Evolutionary conservation across 1,284 basidiomycete genomes (phyloP).

Genomic region (Ustilago curta): DNA sequence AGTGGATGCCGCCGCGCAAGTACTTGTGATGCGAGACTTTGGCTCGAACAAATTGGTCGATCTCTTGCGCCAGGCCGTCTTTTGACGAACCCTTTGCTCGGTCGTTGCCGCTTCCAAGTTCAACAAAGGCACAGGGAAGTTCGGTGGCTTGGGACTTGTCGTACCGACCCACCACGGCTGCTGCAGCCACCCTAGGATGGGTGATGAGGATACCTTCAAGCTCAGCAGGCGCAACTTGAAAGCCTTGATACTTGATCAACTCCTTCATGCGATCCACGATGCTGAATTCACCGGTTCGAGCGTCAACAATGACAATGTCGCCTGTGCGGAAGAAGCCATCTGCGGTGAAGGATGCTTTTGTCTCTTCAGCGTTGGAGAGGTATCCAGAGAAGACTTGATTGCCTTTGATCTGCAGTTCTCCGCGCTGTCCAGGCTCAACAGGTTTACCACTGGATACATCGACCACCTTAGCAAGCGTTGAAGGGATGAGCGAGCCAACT

Average conservation of each 20-base stretch:
- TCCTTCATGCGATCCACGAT: slow-evolving; percentile 66
- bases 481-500: slow-evolving; percentile 41
- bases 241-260: slow-evolving; percentile 67
- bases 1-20: slow-evolving; percentile 44
- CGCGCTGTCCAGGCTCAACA: slow-evolving; percentile 34
- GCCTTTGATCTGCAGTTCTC: slow-evolving; percentile 50
- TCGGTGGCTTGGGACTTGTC: slow-evolving; percentile 50
- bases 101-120: slow-evolving; percentile 5
- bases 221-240: slow-evolving; percentile 64
- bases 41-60: slow-evolving; percentile 34
- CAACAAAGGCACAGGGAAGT: slow-evolving; percentile 39
- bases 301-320: slow-evolving; percentile 54
- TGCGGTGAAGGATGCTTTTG: slow-evolving; percentile 77
- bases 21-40: slow-evolving; percentile 46
- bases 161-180: slow-evolving; percentile 60
- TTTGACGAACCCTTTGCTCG: neutral
- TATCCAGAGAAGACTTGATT: slow-evolving; percentile 50
- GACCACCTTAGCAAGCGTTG: slow-evolving; percentile 34
- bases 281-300: slow-evolving; percentile 41
- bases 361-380: slow-evolving; percentile 50
- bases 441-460: slow-evolving; percentile 36
- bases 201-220: slow-evolving; percentile 55
- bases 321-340: slow-evolving; percentile 66
- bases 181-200: slow-evolving; percentile 52
- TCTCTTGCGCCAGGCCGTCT: slow-evolving; percentile 18